Evolutionary conservation across 306 rosid genomes (phyloP).

Genomic region (Citrullus amarus): DNA sequence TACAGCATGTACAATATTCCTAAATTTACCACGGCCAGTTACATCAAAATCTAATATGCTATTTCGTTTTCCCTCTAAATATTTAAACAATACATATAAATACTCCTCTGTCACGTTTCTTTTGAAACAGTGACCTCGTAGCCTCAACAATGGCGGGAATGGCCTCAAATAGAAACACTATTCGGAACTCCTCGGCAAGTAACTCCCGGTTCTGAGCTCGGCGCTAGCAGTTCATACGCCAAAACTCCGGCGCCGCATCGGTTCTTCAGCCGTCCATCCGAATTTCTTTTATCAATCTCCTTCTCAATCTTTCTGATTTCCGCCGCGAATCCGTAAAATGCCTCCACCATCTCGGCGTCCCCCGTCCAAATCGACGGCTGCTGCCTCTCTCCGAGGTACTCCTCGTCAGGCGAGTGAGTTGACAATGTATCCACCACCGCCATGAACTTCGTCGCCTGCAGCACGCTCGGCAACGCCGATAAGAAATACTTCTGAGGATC

Average conservation of each 20-base stretch:
- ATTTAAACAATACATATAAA: not conserved
- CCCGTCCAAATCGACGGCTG: slow-evolving; percentile 71
- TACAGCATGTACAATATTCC: slow-evolving; percentile 5
- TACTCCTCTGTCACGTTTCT: not conserved
- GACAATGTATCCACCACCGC: slow-evolving; percentile 88
- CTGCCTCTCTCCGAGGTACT: slow-evolving; percentile 81
- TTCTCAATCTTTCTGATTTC: slow-evolving; percentile 54
- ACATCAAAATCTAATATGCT: not conserved
- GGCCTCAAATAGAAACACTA: slow-evolving; percentile 61
- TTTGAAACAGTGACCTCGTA: not conserved
- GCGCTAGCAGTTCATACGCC: slow-evolving; percentile 80
- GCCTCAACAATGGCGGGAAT: not conserved
- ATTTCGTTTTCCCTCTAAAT: not conserved
- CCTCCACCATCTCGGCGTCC: slow-evolving; percentile 49
- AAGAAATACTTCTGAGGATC: slow-evolving; percentile 84
- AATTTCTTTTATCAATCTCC: slow-evolving; percentile 61
- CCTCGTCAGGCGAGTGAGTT: slow-evolving; percentile 87
- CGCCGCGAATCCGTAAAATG: slow-evolving; percentile 52
- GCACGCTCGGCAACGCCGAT: slow-evolving; percentile 48
- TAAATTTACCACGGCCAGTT: not conserved
- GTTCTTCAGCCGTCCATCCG: slow-evolving; percentile 35
- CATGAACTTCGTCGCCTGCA: slow-evolving; percentile 64
- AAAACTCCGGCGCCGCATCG: slow-evolving; percentile 95
- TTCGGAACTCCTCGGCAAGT: slow-evolving; percentile 96
- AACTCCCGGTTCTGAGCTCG: slow-evolving; percentile 88